Evolutionary conservation across 78 protist species (phyloP).

Genomic region (Tieghemostelium lacteum): DNA sequence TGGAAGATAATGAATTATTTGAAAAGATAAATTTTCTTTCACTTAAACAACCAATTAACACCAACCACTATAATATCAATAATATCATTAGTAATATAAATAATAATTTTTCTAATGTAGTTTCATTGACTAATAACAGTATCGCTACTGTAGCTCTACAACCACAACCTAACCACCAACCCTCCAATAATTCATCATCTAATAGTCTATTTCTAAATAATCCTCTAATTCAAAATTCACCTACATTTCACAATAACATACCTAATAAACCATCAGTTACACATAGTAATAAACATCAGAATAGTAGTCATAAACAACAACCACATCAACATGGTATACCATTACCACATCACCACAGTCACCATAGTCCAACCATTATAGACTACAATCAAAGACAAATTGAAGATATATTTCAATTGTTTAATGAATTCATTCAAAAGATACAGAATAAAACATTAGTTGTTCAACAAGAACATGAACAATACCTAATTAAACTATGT

Average conservation of each 20-base stretch:
- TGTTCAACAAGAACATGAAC: not conserved
- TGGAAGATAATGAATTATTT: not conserved
- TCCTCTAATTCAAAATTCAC: not conserved
- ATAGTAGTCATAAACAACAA: not conserved
- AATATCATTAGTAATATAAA: no score
- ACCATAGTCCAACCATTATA: not conserved
- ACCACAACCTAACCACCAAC: not conserved
- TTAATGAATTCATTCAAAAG: not conserved
- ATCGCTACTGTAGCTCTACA: not conserved
- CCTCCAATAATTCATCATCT: no score
- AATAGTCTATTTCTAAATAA: no score
- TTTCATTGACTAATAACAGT: no score
- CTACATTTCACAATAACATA: no score
- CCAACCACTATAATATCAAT: not conserved
- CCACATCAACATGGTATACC: not conserved
- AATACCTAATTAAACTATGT: no score
- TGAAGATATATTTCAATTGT: not conserved
- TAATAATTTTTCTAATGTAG: no score
- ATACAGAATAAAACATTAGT: not conserved
- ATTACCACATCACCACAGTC: not conserved
- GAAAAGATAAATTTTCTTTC: not conserved
- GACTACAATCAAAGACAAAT: not conserved
- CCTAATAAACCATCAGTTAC: no score
- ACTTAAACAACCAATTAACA: not conserved
- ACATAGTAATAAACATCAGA: no score